Evolutionary conservation across 306 rosid genomes (phyloP).

Genomic region (Dryas drummondii): DNA sequence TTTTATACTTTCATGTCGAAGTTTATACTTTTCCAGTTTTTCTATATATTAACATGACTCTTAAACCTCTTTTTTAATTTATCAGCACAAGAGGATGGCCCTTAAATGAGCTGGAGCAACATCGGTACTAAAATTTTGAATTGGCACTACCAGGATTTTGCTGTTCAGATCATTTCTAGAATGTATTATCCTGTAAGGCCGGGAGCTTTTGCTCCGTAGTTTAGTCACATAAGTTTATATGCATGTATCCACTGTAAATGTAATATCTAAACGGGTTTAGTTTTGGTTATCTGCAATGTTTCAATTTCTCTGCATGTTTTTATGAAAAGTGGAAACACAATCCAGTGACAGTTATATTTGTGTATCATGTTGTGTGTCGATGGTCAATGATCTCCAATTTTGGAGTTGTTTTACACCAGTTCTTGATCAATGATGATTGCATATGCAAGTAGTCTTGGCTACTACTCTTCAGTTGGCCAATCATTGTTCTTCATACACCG

Average conservation of each 20-base stretch:
- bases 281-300: conserved; percentile 27
- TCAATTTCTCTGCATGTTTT: conserved; percentile 27
- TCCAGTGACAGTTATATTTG: not conserved
- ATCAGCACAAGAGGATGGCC: conserved; percentile 98
- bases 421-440: too few relatives aligned
- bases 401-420: not conserved
- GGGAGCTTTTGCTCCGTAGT: not conserved
- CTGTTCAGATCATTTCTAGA: not conserved
- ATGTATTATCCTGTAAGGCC: conserved; percentile 8
- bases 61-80: conserved; percentile 12
- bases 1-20: not conserved
- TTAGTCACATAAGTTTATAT: conserved; percentile 14
- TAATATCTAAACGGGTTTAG: conserved; percentile 23
- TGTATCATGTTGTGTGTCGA: conserved; percentile 5
- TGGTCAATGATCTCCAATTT: not conserved
- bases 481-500: too few relatives aligned
- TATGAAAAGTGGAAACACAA: conserved; percentile 18
- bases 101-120: conserved; percentile 35
- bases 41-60: not conserved
- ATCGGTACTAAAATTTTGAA: conserved; percentile 21
- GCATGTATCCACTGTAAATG: conserved; percentile 48
- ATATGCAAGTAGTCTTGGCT: too few relatives aligned
- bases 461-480: too few relatives aligned
- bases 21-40: not conserved
- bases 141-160: conserved; percentile 18